Conservation (phyloP, 2,329 filamentous ascomycete species). For the Ophiostoma piceae region DNA sequence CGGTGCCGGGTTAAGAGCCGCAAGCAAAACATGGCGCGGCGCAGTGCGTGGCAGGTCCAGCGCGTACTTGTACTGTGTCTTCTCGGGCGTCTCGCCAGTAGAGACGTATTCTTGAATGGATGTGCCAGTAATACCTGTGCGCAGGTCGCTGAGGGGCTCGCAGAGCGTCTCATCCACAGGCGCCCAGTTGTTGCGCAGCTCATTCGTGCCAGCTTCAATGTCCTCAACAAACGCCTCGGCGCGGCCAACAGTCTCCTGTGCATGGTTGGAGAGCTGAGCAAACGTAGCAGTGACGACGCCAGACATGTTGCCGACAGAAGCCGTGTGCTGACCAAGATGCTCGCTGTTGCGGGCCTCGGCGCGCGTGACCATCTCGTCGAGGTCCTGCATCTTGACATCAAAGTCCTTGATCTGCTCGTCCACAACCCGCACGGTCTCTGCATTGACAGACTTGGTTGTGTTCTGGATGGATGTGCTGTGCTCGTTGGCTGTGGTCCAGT, state of each 20-base stretch:
- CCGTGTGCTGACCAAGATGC: constrained; percentile 65
- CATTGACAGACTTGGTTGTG: constrained; percentile 81
- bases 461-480: constrained; percentile 78
- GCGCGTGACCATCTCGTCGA: constrained; percentile 84
- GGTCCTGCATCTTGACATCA: constrained; percentile 77
- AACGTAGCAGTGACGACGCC: constrained; percentile 68
- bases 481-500: constrained; percentile 73
- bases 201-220: constrained; percentile 55
- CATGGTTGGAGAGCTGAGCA: constrained; percentile 62
- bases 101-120: constrained; percentile 72
- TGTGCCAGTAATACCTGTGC: constrained; percentile 60
- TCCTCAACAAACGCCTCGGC: constrained; percentile 64
- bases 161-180: constrained; percentile 57
- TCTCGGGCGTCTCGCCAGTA: constrained; percentile 82
- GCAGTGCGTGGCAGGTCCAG: constrained; percentile 70
- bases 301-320: constrained; percentile 62
- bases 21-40: constrained; percentile 40
- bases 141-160: constrained; percentile 65
- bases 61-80: constrained; percentile 74
- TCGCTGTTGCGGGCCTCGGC: constrained; percentile 74
- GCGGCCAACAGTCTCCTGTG: constrained; percentile 62
- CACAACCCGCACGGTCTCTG: constrained; percentile 83
- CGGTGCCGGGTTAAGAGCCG: constrained; percentile 34
- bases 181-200: constrained; percentile 56
- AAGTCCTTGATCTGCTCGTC: constrained; percentile 84